phyloP scores from a whole-genome alignment of 2,329 filamentous ascomycete species.

The Monosporascus cannonballus region DNA sequence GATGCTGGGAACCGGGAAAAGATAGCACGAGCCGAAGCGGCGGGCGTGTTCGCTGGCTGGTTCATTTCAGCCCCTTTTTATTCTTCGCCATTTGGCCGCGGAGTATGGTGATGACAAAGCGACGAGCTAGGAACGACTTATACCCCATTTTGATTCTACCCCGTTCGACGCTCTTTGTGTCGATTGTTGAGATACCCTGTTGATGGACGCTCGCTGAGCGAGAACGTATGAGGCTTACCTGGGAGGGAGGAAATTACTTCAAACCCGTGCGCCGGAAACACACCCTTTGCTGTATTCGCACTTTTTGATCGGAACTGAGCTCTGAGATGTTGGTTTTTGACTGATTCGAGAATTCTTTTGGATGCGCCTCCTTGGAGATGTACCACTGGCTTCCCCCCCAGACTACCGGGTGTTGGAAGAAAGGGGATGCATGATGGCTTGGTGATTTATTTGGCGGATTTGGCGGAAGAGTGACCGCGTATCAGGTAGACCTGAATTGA shows the following conservation, averaged over 20 bases:
- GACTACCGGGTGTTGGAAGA: too few relatives aligned
- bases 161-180: conserved; percentile 10
- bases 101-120: conserved; percentile 11
- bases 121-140: conserved; percentile 7
- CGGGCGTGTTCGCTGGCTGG: conserved; percentile 14
- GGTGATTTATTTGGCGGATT: too few relatives aligned
- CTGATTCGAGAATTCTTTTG: too few relatives aligned
- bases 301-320: too few relatives aligned
- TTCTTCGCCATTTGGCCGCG: conserved; percentile 7
- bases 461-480: too few relatives aligned
- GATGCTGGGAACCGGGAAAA: conserved; percentile 6
- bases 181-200: conserved; percentile 18
- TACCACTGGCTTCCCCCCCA: too few relatives aligned
- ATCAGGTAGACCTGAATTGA: too few relatives aligned
- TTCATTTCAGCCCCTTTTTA: conserved; percentile 8
- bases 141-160: background rate
- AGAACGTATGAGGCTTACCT: conserved; percentile 6
- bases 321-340: too few relatives aligned
- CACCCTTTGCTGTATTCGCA: too few relatives aligned
- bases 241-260: too few relatives aligned
- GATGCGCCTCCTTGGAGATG: too few relatives aligned
- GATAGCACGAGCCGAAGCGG: conserved; percentile 1
- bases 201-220: conserved; percentile 16
- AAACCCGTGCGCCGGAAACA: background rate
- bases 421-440: background rate